Conservation (phyloP, 1,284 basidiomycete genomes). For the Boletellus deceptivus region DNA sequence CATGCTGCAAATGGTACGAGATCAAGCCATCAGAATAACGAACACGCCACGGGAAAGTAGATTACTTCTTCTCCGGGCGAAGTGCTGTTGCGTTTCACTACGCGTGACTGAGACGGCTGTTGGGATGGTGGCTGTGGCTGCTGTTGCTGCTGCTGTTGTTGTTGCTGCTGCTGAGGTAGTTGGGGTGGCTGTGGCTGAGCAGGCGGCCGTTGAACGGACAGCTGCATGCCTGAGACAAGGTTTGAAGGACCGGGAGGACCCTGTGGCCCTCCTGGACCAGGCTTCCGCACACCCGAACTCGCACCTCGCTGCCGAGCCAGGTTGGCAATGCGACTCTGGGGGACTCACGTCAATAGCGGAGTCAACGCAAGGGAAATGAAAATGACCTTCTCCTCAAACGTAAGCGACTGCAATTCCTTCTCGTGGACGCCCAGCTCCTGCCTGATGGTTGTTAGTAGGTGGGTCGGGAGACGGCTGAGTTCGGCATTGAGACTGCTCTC, state of each 20-base stretch:
- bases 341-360: slow-evolving; percentile 13
- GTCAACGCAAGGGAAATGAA: slow-evolving; percentile 4
- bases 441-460: slow-evolving; percentile 38
- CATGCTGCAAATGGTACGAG: slow-evolving; percentile 38
- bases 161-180: slow-evolving; percentile 24
- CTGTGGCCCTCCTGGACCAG: slow-evolving; percentile 36
- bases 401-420: slow-evolving; percentile 48
- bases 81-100: slow-evolving; percentile 61
- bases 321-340: slow-evolving; percentile 40
- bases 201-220: slow-evolving; percentile 24
- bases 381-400: slow-evolving; percentile 55
- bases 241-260: slow-evolving; percentile 39
- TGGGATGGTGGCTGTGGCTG: slow-evolving; percentile 16
- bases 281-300: slow-evolving; percentile 25
- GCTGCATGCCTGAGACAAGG: slow-evolving; percentile 25
- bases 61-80: slow-evolving; percentile 68
- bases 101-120: slow-evolving; percentile 32
- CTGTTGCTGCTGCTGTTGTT: slow-evolving; percentile 22
- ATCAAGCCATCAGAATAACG: slow-evolving; percentile 3
- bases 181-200: slow-evolving; percentile 29
- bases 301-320: slow-evolving; percentile 26
- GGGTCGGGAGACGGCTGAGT: slow-evolving; percentile 36
- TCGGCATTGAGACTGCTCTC: slow-evolving; percentile 36
- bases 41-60: neutral
- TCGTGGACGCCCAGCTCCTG: slow-evolving; percentile 46